Evolutionary conservation across 139 green algal genomes (phyloP).

Genomic region (Chlamydomonas schloesseri): DNA sequence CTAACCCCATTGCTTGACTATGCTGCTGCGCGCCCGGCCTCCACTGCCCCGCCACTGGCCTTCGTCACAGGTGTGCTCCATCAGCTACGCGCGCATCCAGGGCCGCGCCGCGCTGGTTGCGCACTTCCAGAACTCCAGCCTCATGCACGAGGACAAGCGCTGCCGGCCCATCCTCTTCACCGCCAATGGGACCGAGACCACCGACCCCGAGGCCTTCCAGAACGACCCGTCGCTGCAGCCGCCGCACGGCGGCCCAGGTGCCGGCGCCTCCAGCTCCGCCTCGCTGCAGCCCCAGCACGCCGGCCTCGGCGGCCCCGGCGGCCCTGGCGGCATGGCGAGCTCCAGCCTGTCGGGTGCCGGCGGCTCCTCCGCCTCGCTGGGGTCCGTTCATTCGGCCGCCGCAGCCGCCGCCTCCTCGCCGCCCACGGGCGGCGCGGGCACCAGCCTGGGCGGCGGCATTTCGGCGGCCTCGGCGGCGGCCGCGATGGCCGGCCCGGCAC

Average conservation of each 20-base stretch:
- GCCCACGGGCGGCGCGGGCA: too few relatives aligned
- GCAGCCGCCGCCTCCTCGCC: background rate
- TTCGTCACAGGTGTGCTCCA: constrained; percentile 77
- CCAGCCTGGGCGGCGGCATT: too few relatives aligned
- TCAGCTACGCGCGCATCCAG: constrained; percentile 97
- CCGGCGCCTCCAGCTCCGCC: background rate
- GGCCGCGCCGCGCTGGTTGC: constrained; percentile 89
- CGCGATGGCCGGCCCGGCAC: background rate
- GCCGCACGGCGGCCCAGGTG: too few relatives aligned
- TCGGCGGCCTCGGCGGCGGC: background rate
- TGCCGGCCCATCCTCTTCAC: constrained; percentile 96
- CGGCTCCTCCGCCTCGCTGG: background rate
- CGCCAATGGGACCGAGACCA: constrained; percentile 35
- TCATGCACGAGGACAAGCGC: constrained; percentile 99
- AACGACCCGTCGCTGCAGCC: constrained; percentile 8
- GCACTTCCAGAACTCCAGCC: constrained; percentile 96
- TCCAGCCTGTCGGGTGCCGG: too few relatives aligned
- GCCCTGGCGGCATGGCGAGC: too few relatives aligned
- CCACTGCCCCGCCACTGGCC: too few relatives aligned
- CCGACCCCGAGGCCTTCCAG: constrained; percentile 36
- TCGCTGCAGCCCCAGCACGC: too few relatives aligned
- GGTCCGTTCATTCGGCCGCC: too few relatives aligned
- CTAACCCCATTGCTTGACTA: too few relatives aligned
- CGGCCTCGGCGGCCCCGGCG: too few relatives aligned
- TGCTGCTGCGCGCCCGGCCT: too few relatives aligned